Percentiles rank a stretch among this genome's conserved stretches.
phyloP scores from a whole-genome alignment of 768 basidiomycete genomes.

The Ramaria sp. region DNA sequence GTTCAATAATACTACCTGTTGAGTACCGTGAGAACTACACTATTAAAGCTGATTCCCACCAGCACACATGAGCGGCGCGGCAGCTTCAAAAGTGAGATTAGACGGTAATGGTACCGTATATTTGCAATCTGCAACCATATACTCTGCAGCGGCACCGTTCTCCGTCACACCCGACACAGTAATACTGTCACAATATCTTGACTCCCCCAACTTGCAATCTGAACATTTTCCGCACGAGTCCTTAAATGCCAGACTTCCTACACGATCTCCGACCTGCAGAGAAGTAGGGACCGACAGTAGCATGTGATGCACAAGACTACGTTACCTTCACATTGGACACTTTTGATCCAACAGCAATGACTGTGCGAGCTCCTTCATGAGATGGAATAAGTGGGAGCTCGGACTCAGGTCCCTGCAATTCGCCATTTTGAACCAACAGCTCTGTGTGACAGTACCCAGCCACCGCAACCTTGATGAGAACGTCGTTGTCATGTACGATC shows the following conservation, averaged over 20 bases:
- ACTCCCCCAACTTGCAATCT: neutral
- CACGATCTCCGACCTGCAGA: constrained; percentile 5
- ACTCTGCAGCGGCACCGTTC: constrained; percentile 5
- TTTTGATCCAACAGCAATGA: neutral
- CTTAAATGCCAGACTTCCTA: constrained; percentile 1
- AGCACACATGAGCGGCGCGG: constrained; percentile 9
- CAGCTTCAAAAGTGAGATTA: neutral
- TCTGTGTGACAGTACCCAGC: constrained; percentile 8
- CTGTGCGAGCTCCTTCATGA: constrained; percentile 1
- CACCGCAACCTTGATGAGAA: constrained; percentile 4
- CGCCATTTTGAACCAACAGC: constrained; percentile 5
- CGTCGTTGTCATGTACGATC: constrained; percentile 1
- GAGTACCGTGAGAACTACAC: too few species aligned
- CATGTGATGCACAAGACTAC: neutral
- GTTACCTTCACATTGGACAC: constrained; percentile 3
- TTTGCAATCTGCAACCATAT: constrained; percentile 1
- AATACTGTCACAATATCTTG: neutral
- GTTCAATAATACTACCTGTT: neutral
- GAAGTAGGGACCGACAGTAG: neutral
- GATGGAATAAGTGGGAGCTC: constrained; percentile 4
- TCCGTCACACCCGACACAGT: neutral
- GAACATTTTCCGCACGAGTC: constrained; percentile 4
- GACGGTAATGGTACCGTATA: constrained; percentile 1
- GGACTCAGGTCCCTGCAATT: neutral
- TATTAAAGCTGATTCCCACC: neutral